A percentile compares a stretch with the other conserved stretches of the same genome.
Evolutionary conservation across 345 rosid genomes (phyloP).

Genomic region (Bruguiera sexangula): DNA sequence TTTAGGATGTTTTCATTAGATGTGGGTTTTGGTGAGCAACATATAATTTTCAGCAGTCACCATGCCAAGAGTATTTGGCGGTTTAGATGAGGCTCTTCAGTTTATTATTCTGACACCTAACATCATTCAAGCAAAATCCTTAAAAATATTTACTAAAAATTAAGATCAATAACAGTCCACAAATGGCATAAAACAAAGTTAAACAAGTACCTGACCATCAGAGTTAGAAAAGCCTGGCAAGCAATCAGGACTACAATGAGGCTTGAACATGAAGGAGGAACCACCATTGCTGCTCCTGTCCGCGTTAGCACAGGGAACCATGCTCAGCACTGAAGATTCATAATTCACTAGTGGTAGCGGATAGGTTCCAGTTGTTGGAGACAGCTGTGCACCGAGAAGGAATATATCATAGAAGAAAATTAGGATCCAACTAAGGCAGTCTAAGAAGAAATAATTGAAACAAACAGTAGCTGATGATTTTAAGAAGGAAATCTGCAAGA

Average conservation of each 20-base stretch:
- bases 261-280: slow-evolving; percentile 29
- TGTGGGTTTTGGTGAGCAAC: no score
- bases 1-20: no score
- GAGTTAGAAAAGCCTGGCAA: slow-evolving; percentile 20
- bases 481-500: no score
- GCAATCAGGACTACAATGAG: slow-evolving; percentile 19
- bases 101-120: no score
- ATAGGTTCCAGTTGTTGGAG: slow-evolving; percentile 89
- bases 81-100: no score
- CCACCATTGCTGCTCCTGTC: slow-evolving; percentile 11
- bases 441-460: not conserved
- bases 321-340: slow-evolving; percentile 25
- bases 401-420: not conserved
- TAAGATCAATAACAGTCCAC: not conserved
- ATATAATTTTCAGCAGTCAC: no score
- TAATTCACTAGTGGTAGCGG: slow-evolving; percentile 21
- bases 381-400: slow-evolving; percentile 33
- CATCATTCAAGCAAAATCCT: no score
- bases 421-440: not conserved
- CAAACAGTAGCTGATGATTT: not conserved
- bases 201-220: slow-evolving; percentile 36
- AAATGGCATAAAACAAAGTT: not conserved
- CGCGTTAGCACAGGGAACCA: slow-evolving; percentile 17
- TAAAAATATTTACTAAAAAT: not conserved
- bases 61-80: no score